phyloP scores from a whole-genome alignment of 345 rosid genomes.

The Boechera retrofracta region DNA sequence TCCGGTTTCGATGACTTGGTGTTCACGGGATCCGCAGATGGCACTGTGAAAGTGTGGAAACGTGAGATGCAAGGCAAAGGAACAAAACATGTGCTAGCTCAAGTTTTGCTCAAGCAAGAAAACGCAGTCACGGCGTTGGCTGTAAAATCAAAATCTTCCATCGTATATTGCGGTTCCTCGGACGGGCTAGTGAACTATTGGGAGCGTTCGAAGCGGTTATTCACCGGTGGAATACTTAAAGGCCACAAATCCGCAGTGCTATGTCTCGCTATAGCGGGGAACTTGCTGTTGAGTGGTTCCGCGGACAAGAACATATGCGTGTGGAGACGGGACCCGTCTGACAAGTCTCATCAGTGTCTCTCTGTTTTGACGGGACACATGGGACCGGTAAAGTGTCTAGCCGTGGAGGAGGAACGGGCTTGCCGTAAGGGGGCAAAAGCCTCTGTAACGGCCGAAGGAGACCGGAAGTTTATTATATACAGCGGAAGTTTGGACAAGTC shows the following conservation, averaged over 20 bases:
- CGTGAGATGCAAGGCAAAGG: constrained; percentile 63
- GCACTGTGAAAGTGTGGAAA: constrained; percentile 71
- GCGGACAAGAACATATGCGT: constrained; percentile 83
- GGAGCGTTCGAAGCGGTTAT: constrained; percentile 58
- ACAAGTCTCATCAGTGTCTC: constrained; percentile 63
- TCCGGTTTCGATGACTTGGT: constrained; percentile 54
- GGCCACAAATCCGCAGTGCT: constrained; percentile 75
- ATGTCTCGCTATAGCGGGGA: constrained; percentile 62
- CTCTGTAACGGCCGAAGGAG: constrained; percentile 20
- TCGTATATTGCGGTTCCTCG: constrained; percentile 76
- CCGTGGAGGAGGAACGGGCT: constrained; percentile 56
- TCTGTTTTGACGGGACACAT: constrained; percentile 73
- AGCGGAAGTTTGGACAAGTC: constrained; percentile 90
- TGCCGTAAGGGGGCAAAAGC: constrained; percentile 6
- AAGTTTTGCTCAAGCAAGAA: constrained; percentile 67
- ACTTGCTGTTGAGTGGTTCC: constrained; percentile 78
- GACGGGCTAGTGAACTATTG: constrained; percentile 72
- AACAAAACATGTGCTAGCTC: constrained; percentile 61
- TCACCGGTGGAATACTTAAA: constrained; percentile 60
- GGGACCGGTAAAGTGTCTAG: constrained; percentile 86
- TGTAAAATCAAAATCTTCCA: constrained; percentile 48
- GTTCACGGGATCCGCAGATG: constrained; percentile 79
- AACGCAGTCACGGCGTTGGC: constrained; percentile 80
- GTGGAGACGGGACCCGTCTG: constrained; percentile 65
- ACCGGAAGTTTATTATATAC: constrained; percentile 59